phyloP scores from a whole-genome alignment of 495 filamentous ascomycete genomes.

The Parachaetomium inaequale region DNA sequence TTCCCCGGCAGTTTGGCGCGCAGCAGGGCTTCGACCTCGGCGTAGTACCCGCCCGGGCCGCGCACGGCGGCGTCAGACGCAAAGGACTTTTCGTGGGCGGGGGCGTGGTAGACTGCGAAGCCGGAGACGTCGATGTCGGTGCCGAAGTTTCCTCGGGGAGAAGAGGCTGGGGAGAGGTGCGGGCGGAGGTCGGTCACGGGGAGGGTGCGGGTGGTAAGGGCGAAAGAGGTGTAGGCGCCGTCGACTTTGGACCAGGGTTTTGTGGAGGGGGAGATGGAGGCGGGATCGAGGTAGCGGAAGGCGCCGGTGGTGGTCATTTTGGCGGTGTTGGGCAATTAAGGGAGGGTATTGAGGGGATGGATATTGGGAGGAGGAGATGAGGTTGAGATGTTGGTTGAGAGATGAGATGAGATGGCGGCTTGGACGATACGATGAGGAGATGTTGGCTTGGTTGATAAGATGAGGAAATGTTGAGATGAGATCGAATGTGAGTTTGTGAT shows the following conservation, averaged over 20 bases:
- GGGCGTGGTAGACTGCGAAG: constrained; percentile 38
- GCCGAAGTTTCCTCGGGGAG: constrained; percentile 25
- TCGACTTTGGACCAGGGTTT: constrained; percentile 45
- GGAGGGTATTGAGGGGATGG: neutral
- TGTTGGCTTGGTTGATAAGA: neutral
- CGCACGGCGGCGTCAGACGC: constrained; percentile 59
- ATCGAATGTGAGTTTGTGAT: no score
- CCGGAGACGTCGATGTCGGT: constrained; percentile 43
- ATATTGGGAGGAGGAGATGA: neutral
- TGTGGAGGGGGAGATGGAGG: constrained; percentile 18
- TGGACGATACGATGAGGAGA: neutral
- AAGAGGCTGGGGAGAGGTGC: constrained; percentile 1
- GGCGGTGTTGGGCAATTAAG: no score
- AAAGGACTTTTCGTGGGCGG: constrained; percentile 53
- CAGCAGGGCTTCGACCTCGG: constrained; percentile 69
- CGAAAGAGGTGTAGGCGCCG: constrained; percentile 31
- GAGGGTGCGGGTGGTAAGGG: constrained; percentile 21
- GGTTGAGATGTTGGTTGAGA: neutral
- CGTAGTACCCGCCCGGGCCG: constrained; percentile 69
- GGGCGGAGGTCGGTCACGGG: constrained; percentile 35
- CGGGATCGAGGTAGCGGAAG: constrained; percentile 33
- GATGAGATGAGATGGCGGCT: neutral
- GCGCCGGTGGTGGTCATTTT: constrained; percentile 26
- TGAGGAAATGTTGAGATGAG: no score
- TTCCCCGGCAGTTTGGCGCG: constrained; percentile 46